Conservation (phyloP, 1,284 basidiomycete species). For the Dichomitus squalens region DNA sequence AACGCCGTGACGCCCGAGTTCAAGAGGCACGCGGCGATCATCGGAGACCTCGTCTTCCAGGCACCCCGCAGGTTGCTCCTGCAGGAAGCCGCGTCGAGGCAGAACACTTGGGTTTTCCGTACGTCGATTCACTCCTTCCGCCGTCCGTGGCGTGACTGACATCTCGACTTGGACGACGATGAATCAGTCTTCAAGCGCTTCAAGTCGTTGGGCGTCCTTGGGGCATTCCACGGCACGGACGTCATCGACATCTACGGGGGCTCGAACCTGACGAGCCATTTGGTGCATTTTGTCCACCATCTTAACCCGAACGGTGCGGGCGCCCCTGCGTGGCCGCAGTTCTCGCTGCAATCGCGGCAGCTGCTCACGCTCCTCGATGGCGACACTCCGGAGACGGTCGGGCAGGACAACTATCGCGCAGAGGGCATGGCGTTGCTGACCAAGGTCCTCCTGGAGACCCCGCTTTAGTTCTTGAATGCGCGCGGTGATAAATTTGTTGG, state of each 20-base stretch:
- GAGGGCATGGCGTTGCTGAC: neutral
- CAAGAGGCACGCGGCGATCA: constrained; percentile 50
- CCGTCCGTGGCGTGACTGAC: constrained; percentile 32
- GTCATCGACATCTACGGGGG: constrained; percentile 15
- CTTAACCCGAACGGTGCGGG: constrained; percentile 38
- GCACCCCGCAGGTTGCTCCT: neutral
- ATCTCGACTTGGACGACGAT: neutral
- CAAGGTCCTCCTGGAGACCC: neutral
- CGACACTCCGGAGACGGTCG: neutral
- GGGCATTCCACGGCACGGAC: constrained; percentile 17
- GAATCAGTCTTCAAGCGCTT: neutral
- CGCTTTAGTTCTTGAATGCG: neutral
- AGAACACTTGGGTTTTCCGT: constrained; percentile 22
- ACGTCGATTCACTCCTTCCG: constrained; percentile 44
- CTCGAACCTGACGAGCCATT: constrained; percentile 22
- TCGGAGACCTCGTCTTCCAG: constrained; percentile 39
- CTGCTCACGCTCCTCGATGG: neutral
- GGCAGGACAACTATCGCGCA: neutral
- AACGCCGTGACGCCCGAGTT: constrained; percentile 47
- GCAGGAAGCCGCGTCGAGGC: constrained; percentile 16
- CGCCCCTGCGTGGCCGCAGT: constrained; percentile 49
- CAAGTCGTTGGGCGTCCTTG: neutral
- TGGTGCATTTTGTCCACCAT: constrained; percentile 20
- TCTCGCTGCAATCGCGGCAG: constrained; percentile 18
- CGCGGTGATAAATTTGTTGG: neutral